Evolutionary conservation across 1,284 basidiomycete species (phyloP), one percentile per base, ranked within the genome.

Genomic region (Moniliophthora roreri): DNA sequence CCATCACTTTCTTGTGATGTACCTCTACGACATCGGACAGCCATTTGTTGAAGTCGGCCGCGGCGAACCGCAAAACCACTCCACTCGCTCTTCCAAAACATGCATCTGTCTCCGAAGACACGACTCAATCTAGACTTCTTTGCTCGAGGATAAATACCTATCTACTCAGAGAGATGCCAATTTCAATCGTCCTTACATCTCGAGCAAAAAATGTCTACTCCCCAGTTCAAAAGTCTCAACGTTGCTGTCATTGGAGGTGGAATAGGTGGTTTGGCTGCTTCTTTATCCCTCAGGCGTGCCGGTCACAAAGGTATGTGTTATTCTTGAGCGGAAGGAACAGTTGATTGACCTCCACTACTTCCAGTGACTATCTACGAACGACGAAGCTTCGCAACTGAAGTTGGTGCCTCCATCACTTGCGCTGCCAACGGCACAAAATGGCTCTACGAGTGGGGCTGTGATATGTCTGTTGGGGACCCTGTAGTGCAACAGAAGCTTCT

Each of bases 171-270:
- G n/a, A n/a, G n/a, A n/a, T n/a, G n/a, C n/a, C n/a, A n/a, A n/a
- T n/a, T n/a, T n/a, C n/a, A n/a, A n/a, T n/a, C n/a, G n/a, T n/a
- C n/a, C n/a, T n/a, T n/a, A n/a, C n/a, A n/a, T n/a, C 28, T 6
- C 28, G 7, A 6, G 28, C 11, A 32, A 6, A 32, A 32, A 32
- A 32, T 32, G 28, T 8, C 41, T 32, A 32, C 28, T 6, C 28
- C 54, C n/a, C 34, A 44, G 24, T 65, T 63, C 52, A 61, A 59
- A 51, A 57, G 60, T 36, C 60, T 65, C 50, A 55, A 57, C 11
- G 61, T 65, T 24, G 63, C 60, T 15, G 45, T 65, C 32, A 51
- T 65, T 15, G 63, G 63, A 4, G 63, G 61, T 20, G 63, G 63
- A 1, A 21, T 65, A 18, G 63, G 62, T 3, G 63, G 63, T 20